Percentiles rank a stretch among this genome's conserved stretches.
These are phyloP conservation scores for Podila verticillata DNA, from an alignment of 192 early-diverging fungal genomes.

Conservation along the genomic window DNA sequence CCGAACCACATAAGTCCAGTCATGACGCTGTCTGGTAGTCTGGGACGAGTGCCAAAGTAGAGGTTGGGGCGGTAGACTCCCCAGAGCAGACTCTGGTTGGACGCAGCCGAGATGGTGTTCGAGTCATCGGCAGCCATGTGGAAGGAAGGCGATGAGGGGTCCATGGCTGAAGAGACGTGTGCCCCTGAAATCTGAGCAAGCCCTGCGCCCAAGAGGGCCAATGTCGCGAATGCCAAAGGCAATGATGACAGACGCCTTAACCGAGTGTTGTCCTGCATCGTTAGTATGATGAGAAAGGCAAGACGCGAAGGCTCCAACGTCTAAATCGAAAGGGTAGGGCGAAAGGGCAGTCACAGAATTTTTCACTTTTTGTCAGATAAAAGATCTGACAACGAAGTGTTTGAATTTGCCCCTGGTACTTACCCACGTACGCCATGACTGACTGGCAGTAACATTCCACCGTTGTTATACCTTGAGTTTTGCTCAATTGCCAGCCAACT, in stretches of 20 bases:
- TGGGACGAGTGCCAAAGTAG: conserved; percentile 91
- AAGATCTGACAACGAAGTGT: too few species aligned
- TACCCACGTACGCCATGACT: too few species aligned
- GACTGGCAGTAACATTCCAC: too few species aligned
- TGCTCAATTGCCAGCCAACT: too few species aligned
- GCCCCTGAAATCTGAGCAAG: background rate
- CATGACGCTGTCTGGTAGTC: conserved; percentile 78
- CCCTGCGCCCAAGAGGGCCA: background rate
- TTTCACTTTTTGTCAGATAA: too few species aligned
- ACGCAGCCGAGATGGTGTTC: conserved; percentile 6
- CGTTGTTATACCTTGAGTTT: too few species aligned
- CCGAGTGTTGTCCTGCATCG: background rate
- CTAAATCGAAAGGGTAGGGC: too few species aligned
- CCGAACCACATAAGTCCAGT: conserved; percentile 97
- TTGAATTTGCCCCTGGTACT: too few species aligned
- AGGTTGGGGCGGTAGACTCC: conserved; percentile 93
- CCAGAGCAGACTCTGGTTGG: conserved; percentile 77
- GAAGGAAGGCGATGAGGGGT: conserved; percentile 9
- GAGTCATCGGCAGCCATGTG: conserved; percentile 5
- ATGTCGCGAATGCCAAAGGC: background rate
- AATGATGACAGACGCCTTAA: background rate
- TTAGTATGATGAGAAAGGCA: too few species aligned
- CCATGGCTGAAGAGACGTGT: conserved; percentile 2
- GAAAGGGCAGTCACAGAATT: too few species aligned
- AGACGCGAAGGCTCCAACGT: too few species aligned